A percentile compares a stretch with the other conserved stretches of the same genome.
Evolutionary conservation across 169 alveolate genomes (phyloP).

Genomic region (Eimeria maxima): DNA sequence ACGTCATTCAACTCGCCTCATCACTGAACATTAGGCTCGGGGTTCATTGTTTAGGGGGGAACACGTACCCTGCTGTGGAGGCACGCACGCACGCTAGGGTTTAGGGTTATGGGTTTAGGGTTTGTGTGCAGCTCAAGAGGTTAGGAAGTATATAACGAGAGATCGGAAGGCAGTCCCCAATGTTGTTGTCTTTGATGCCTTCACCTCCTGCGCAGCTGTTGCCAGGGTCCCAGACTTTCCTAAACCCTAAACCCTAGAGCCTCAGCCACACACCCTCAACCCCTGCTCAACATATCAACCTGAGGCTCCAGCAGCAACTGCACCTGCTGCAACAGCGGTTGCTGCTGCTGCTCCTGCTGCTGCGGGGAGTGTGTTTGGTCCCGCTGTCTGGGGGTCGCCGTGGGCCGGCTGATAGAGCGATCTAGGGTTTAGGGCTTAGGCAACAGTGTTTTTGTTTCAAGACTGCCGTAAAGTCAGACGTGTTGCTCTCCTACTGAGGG

Average conservation of each 20-base stretch:
- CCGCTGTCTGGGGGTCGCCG: neutral
- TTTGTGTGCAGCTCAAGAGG: slow-evolving; percentile 81
- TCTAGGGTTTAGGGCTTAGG: slow-evolving; percentile 2
- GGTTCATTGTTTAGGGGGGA: slow-evolving; percentile 16
- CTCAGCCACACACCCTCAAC: neutral
- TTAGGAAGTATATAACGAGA: slow-evolving; percentile 59
- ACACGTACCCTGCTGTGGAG: too few relatives aligned
- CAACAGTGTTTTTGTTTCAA: neutral
- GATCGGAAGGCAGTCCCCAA: slow-evolving; percentile 75
- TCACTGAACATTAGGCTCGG: too few relatives aligned
- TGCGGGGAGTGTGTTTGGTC: neutral
- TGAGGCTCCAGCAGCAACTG: neutral
- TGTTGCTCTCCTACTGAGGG: too few relatives aligned
- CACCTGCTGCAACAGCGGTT: neutral
- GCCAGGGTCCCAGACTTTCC: slow-evolving; percentile 64
- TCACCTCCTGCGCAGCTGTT: slow-evolving; percentile 71
- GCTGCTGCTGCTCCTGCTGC: slow-evolving; percentile 13
- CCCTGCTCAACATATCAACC: neutral
- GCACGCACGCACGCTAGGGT: neutral
- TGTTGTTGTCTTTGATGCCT: slow-evolving; percentile 49
- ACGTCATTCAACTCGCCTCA: too few relatives aligned
- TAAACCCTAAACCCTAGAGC: slow-evolving; percentile 33
- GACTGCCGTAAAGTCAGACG: neutral
- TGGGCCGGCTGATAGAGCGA: neutral
- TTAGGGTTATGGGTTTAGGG: slow-evolving; percentile 35